A percentile compares a stretch with the other conserved stretches of the same genome.
phyloP scores from a whole-genome alignment of 2,329 filamentous ascomycete genomes.

The Scleromitrula shiraiana region DNA sequence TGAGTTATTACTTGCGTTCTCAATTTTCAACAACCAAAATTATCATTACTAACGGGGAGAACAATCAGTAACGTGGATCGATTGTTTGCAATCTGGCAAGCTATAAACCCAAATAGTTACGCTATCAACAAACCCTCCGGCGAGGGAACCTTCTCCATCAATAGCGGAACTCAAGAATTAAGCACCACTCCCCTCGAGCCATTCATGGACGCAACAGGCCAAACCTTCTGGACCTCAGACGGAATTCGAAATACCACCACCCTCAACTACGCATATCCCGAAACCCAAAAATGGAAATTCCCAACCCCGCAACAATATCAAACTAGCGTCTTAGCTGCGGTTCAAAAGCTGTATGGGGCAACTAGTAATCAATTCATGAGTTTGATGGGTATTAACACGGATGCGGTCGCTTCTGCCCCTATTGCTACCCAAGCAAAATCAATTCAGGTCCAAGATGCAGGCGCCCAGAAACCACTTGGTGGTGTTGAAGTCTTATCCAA shows the following conservation, averaged over 20 bases:
- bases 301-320: constrained; percentile 13
- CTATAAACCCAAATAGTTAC: constrained; percentile 60
- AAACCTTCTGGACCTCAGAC: constrained; percentile 17
- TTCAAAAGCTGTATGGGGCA: constrained; percentile 18
- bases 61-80: constrained; percentile 57
- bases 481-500: background rate
- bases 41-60: background rate
- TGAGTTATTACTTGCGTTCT: constrained; percentile 4
- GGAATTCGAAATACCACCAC: constrained; percentile 18
- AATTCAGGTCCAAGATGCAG: background rate
- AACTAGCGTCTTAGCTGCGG: constrained; percentile 11
- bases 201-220: constrained; percentile 45
- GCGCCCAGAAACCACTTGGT: background rate
- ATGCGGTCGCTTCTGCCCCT: background rate
- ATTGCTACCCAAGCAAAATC: background rate
- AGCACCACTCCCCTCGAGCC: constrained; percentile 54
- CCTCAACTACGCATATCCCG: constrained; percentile 71
- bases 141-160: constrained; percentile 54
- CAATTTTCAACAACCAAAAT: background rate
- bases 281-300: constrained; percentile 37
- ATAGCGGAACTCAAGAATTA: constrained; percentile 45
- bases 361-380: constrained; percentile 13
- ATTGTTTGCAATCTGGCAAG: constrained; percentile 69
- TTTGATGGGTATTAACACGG: background rate
- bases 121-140: constrained; percentile 47